Conservation (phyloP, 108 stramenopile species). For the Parmales sp. region DNA sequence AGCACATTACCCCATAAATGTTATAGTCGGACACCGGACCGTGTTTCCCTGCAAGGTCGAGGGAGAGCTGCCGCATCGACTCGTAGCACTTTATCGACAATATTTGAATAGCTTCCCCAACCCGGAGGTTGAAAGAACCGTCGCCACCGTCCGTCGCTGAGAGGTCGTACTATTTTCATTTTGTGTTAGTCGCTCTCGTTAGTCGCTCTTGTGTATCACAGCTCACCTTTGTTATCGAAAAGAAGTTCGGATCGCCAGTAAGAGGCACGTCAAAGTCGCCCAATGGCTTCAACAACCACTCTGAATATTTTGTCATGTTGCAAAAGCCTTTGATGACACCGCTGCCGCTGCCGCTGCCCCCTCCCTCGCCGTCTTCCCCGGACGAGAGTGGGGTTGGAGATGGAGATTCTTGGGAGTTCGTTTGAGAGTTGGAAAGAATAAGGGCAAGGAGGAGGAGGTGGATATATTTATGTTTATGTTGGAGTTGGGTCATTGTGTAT, state of each 20-base stretch:
- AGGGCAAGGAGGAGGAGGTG: too few species aligned
- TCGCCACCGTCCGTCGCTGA: background rate
- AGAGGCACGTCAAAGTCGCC: background rate
- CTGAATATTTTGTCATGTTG: background rate
- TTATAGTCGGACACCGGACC: background rate
- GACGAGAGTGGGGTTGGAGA: background rate
- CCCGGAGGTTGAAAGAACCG: background rate
- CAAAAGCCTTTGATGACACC: too few species aligned
- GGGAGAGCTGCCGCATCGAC: background rate
- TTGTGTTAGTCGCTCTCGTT: too few species aligned
- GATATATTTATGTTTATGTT: too few species aligned
- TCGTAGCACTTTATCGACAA: background rate
- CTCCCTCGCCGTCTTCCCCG: too few species aligned
- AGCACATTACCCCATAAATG: slow-evolving; percentile 18
- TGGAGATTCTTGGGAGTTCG: background rate
- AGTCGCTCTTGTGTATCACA: too few species aligned
- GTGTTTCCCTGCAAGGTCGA: background rate
- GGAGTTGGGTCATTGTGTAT: too few species aligned
- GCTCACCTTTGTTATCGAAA: too few species aligned
- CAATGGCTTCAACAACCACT: background rate
- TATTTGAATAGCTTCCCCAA: background rate
- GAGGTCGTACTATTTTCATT: background rate
- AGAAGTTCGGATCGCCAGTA: too few species aligned
- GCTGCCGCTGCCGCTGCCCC: too few species aligned
- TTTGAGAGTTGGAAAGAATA: background rate